Conservation (phyloP, 2,329 filamentous ascomycete species). For the Chrysosporium keratinophilum region DNA sequence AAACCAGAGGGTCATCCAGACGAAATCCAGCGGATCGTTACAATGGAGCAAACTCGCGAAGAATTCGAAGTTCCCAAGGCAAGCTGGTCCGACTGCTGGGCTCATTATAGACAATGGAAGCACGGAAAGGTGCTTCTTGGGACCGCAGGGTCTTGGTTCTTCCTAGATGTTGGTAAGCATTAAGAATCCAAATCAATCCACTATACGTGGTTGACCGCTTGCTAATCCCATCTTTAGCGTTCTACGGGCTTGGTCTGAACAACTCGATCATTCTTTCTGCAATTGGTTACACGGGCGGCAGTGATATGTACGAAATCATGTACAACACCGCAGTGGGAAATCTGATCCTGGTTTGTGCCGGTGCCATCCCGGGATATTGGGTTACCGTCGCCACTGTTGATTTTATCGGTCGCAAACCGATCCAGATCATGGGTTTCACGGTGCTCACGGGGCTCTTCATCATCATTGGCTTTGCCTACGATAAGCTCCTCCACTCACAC, state of each 20-base stretch:
- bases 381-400: conserved; percentile 65
- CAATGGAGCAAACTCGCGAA: conserved; percentile 44
- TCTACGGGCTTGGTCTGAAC: conserved; percentile 63
- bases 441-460: conserved; percentile 53
- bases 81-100: conserved; percentile 59
- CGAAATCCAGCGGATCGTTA: conserved; percentile 53
- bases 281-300: conserved; percentile 59
- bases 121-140: conserved; percentile 63
- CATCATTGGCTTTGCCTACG: conserved; percentile 51
- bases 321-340: conserved; percentile 69
- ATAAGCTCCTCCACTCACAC: conserved; percentile 26
- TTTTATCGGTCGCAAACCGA: conserved; percentile 64
- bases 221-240: conserved; percentile 35
- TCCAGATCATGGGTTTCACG: conserved; percentile 55
- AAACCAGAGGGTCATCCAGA: conserved; percentile 54
- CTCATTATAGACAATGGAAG: conserved; percentile 60
- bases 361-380: conserved; percentile 75
- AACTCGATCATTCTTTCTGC: conserved; percentile 60
- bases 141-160: conserved; percentile 79
- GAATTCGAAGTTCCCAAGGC: conserved; percentile 58
- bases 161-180: conserved; percentile 52
- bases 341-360: conserved; percentile 66
- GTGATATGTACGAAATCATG: conserved; percentile 56
- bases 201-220: not conserved
- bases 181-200: not conserved